Percentiles rank a stretch among this genome's conserved stretches.
Evolutionary conservation across 306 rosid species (phyloP).

Genomic region (Cucumis sativus): Cucumber_9930_V3 NC_026657.2:5666501-5667000

Average conservation of each 20-base stretch:
- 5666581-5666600: background rate
- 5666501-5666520: background rate
- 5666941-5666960: background rate
- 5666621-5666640: slow-evolving; percentile 1
- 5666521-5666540: background rate
- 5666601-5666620: slow-evolving; percentile 3
- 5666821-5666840: background rate
- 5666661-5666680: no score
- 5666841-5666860: background rate
- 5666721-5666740: background rate
- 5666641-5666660: background rate
- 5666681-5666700: no score
- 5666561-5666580: background rate
- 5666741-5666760: background rate
- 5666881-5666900: no score
- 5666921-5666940: background rate
- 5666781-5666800: background rate
- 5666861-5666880: background rate
- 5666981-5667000: no score
- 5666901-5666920: background rate
- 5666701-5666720: background rate
- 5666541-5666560: background rate
- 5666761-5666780: background rate
- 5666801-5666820: background rate
- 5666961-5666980: no score